phyloP scores from a whole-genome alignment of 2,329 filamentous ascomycete species.

The Diplodia intermedia region DNA sequence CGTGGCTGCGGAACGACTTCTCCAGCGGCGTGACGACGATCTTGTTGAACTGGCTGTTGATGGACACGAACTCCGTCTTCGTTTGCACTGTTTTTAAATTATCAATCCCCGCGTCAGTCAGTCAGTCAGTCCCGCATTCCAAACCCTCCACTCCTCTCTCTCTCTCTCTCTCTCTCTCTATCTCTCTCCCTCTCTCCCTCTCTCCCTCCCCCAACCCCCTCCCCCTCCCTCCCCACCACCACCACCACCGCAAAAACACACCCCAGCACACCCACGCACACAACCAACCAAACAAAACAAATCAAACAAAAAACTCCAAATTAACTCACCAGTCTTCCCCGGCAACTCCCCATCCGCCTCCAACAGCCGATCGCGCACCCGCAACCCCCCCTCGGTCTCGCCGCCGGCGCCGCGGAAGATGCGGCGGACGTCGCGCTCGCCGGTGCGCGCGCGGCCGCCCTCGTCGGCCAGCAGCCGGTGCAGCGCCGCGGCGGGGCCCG shows the following conservation, averaged over 20 bases:
- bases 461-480: slow-evolving; percentile 17
- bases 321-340: slow-evolving; percentile 16
- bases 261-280: no score
- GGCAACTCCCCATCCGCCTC: slow-evolving; percentile 9
- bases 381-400: no score
- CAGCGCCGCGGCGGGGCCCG: slow-evolving; percentile 7
- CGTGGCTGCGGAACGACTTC: slow-evolving; percentile 8
- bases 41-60: slow-evolving; percentile 25
- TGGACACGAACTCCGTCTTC: slow-evolving; percentile 25
- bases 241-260: no score
- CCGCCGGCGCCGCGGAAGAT: background rate
- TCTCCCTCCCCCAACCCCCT: no score
- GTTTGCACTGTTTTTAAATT: slow-evolving; percentile 7
- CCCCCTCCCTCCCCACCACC: no score
- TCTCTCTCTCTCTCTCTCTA: no score
- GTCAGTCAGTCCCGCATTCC: no score
- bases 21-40: slow-evolving; percentile 12
- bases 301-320: no score
- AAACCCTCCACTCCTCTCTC: no score
- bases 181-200: no score
- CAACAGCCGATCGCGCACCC: background rate
- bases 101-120: background rate
- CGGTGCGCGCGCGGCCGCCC: background rate
- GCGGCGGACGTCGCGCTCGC: slow-evolving; percentile 1
- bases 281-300: no score